Conservation (phyloP, 106 monocot species). For the Allium sativum region DNA sequence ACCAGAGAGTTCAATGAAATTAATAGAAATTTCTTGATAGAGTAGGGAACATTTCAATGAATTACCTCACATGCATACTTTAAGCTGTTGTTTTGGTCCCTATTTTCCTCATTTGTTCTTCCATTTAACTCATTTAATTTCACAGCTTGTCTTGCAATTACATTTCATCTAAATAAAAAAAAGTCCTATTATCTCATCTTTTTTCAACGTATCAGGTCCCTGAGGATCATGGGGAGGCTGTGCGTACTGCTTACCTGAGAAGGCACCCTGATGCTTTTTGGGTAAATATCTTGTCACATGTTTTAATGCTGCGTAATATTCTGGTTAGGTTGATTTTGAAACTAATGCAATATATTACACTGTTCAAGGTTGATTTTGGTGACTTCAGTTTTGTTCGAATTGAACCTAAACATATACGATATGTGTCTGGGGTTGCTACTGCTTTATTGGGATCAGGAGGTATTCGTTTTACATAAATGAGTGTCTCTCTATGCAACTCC, state of each 20-base stretch:
- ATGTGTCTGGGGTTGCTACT: conserved; percentile 90
- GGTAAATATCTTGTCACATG: conserved; percentile 29
- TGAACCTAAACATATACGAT: conserved; percentile 64
- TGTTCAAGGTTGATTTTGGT: conserved; percentile 80
- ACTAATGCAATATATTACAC: not conserved
- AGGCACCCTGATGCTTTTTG: conserved; percentile 88
- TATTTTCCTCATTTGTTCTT: too few species aligned
- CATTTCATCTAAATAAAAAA: too few species aligned
- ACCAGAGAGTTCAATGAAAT: too few species aligned
- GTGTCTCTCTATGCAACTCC: too few species aligned
- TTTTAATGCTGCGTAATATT: not conserved
- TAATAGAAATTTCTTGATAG: too few species aligned
- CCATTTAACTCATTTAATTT: too few species aligned
- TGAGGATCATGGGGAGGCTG: conserved; percentile 44
- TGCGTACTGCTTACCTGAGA: conserved; percentile 52
- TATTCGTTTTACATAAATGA: conserved; percentile 6
- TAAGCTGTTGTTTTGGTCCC: too few species aligned
- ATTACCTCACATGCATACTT: too few species aligned
- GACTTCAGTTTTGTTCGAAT: conserved; percentile 75
- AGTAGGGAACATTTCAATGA: too few species aligned
- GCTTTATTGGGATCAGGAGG: conserved; percentile 87
- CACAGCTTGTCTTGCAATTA: too few species aligned
- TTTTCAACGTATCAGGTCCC: conserved; percentile 33
- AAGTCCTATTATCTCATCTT: too few species aligned
- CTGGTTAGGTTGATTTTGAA: too few species aligned